phyloP scores from a whole-genome alignment of 305 asterid genomes.

The Fraxinus paxiana region DNA sequence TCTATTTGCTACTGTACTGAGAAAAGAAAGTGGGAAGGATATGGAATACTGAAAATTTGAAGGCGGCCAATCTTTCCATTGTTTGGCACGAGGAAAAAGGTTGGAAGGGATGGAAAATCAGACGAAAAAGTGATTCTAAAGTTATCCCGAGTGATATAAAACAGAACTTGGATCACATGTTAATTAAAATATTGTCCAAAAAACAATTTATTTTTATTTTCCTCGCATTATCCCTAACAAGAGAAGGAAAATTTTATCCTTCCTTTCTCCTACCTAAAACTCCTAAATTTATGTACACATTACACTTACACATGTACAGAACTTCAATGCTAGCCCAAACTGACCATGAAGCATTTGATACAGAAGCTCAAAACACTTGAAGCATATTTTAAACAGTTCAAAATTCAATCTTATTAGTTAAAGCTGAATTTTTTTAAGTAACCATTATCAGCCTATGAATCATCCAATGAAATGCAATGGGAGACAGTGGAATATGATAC shows the following conservation, averaged over 20 bases:
- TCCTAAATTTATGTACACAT: not conserved
- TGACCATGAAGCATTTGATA: not conserved
- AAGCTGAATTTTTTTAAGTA: not conserved
- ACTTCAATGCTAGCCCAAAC: not conserved
- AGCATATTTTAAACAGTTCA: not conserved
- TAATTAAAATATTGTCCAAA: not conserved
- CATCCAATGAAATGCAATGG: not conserved
- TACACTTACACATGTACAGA: not conserved
- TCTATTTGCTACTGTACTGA: not conserved
- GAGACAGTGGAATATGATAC: not conserved
- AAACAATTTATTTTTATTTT: not conserved
- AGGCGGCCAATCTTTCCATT: not conserved
- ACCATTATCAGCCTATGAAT: not conserved
- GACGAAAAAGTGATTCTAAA: not conserved
- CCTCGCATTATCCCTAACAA: not conserved
- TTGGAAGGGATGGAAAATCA: not conserved
- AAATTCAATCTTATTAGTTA: not conserved
- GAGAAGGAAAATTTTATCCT: not conserved
- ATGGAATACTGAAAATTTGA: not conserved
- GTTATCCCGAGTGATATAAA: not conserved
- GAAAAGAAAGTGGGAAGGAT: not conserved
- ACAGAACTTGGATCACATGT: not conserved
- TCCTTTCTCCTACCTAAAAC: not conserved
- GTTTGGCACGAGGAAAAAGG: not conserved
- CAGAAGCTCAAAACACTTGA: not conserved